A percentile compares a stretch with the other conserved stretches of the same genome.
These are phyloP conservation scores for Russula ochroleuca DNA, from an alignment of 768 basidiomycete species.

Conservation along the genomic window DNA sequence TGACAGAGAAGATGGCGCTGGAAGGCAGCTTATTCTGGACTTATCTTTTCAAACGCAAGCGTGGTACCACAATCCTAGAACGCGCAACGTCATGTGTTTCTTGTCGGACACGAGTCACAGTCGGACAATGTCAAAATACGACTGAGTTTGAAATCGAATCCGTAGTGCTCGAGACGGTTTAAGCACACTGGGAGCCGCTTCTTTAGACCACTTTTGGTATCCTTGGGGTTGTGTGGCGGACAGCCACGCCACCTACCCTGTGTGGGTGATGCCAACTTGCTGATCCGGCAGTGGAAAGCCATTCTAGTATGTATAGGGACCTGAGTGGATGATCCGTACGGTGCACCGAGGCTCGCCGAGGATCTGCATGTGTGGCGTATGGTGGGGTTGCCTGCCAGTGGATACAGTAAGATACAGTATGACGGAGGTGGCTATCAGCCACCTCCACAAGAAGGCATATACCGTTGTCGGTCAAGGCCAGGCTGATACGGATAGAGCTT, in stretches of 20 bases:
- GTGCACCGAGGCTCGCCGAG: neutral
- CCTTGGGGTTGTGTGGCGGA: neutral
- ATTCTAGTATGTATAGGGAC: no score
- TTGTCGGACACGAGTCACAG: neutral
- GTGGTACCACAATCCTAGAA: neutral
- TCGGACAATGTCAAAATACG: neutral
- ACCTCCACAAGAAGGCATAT: neutral
- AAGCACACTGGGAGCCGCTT: neutral
- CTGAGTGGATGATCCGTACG: neutral
- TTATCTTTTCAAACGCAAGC: slow-evolving; percentile 1
- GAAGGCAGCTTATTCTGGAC: neutral
- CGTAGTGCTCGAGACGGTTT: slow-evolving; percentile 2
- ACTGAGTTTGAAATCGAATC: slow-evolving; percentile 5
- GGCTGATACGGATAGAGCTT: neutral
- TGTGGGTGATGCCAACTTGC: neutral
- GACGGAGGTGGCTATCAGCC: neutral
- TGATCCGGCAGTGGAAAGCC: neutral
- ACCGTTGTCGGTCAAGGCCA: neutral
- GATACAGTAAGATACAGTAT: neutral
- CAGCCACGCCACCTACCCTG: neutral
- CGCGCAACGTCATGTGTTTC: slow-evolving; percentile 11
- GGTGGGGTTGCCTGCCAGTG: neutral
- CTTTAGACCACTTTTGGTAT: neutral
- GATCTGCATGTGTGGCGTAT: neutral
- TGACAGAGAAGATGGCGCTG: neutral